Conservation (phyloP, 2,329 filamentous ascomycete genomes). For the Fusarium fujikuroi region DNA sequence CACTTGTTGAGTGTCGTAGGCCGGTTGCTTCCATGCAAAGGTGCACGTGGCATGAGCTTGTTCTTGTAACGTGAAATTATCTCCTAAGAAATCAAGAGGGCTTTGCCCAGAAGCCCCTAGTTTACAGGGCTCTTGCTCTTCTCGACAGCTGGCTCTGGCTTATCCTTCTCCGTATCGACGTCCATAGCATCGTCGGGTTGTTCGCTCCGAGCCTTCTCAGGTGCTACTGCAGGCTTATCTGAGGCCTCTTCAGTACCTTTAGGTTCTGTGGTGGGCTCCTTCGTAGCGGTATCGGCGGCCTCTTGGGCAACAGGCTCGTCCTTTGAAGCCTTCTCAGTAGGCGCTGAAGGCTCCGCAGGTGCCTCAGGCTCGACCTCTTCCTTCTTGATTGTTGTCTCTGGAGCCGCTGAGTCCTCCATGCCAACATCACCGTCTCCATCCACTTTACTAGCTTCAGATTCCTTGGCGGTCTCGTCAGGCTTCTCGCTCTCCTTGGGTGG, state of each 20-base stretch:
- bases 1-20: neutral
- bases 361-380: slow-evolving; percentile 39
- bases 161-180: slow-evolving; percentile 49
- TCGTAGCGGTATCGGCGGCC: slow-evolving; percentile 6
- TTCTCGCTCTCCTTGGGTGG: slow-evolving; percentile 38
- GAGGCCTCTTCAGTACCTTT: slow-evolving; percentile 32
- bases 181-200: slow-evolving; percentile 48
- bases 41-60: slow-evolving; percentile 20
- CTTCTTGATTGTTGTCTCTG: slow-evolving; percentile 41
- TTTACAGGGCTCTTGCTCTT: slow-evolving; percentile 43
- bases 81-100: slow-evolving; percentile 18
- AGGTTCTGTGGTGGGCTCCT: slow-evolving; percentile 30
- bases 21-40: slow-evolving; percentile 8
- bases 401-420: slow-evolving; percentile 55
- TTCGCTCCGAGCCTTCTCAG: slow-evolving; percentile 34
- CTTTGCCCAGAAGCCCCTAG: slow-evolving; percentile 16
- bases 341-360: slow-evolving; percentile 12
- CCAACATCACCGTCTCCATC: slow-evolving; percentile 64
- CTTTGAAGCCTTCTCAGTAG: slow-evolving; percentile 35
- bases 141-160: slow-evolving; percentile 41
- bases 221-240: slow-evolving; percentile 29
- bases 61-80: slow-evolving; percentile 26
- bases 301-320: slow-evolving; percentile 24
- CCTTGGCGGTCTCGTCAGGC: slow-evolving; percentile 24
- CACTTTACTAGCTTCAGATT: slow-evolving; percentile 44